phyloP scores from a whole-genome alignment of 345 rosid species.

The Arabidopsis arenosa region DNA sequence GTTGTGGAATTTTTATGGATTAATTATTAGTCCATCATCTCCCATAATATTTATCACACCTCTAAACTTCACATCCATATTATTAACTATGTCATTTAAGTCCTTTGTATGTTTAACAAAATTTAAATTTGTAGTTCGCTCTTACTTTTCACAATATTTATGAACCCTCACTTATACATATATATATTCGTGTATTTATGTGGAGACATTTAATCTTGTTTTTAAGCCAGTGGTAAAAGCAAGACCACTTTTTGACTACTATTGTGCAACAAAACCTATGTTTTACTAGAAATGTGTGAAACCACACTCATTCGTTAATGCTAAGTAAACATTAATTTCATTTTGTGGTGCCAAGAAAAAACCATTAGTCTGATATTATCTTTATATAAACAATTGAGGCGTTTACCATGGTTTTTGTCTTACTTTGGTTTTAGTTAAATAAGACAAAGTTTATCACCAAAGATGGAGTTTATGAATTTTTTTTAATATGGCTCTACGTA shows the following conservation, averaged over 20 bases:
- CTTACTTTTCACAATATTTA: background rate
- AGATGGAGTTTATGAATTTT: constrained; percentile 19
- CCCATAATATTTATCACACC: constrained; percentile 28
- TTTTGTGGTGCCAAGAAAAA: constrained; percentile 34
- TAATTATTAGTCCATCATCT: constrained; percentile 34
- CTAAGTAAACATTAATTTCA: constrained; percentile 24
- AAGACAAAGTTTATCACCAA: constrained; percentile 38
- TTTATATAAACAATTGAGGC: constrained; percentile 10
- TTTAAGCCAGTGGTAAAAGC: constrained; percentile 39
- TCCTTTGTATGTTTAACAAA: background rate
- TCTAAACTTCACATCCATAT: constrained; percentile 41
- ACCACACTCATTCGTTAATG: constrained; percentile 40
- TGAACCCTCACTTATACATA: background rate
- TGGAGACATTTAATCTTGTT: constrained; percentile 24
- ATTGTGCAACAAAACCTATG: constrained; percentile 32
- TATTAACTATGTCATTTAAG: constrained; percentile 32
- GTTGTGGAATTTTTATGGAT: constrained; percentile 33
- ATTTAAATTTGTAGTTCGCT: background rate
- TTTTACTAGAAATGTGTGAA: constrained; percentile 42
- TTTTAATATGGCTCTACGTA: background rate
- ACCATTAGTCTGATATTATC: constrained; percentile 3
- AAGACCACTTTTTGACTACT: constrained; percentile 38
- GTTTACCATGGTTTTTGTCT: constrained; percentile 32
- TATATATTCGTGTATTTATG: background rate
- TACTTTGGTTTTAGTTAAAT: constrained; percentile 36